Base-by-base conservation (phyloP, 257 asterid genomes). In the Solanum dulcamara region DNA sequence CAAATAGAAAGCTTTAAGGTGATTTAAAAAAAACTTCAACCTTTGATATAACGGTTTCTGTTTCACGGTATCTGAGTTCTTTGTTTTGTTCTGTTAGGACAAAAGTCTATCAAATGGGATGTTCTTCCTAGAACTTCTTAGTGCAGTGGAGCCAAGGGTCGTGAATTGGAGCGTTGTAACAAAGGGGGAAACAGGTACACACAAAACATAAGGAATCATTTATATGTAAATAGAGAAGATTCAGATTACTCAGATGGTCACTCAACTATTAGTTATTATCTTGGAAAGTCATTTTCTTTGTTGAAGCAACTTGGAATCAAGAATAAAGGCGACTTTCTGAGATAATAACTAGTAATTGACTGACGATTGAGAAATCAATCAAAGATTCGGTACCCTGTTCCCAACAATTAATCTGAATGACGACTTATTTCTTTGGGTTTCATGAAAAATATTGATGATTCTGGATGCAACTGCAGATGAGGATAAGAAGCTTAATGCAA, bases 1-100 rank as follows among this genome's bases (percentile, higher is more conserved):
- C 91, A 88, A 89, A 95, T 95, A 89, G 99, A 96, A 53, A 93
- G 98, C 92, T 96, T 94, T 87, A 96, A 96, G 94, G 99, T 94
- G 84, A 75, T 74, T 0, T 20, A 42, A 24, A 59, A 22, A 77
- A 66, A 11, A 64, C 59, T 40, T 81, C 62, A n/a, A 46, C 3
- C 66, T n/a, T n/a, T n/a, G 33, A 67, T 89, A 33, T 37, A 48
- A 64, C 81, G 51, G 81, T 10, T n/a, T 71, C 81, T 57, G 28
- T 22, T 38, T 20, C 8, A 30, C 32, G 53, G 18, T 22, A 28
- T 35, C 4, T 42, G 28, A 77, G 33, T 67, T 35, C 11, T 53
- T 60, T 80, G 82, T 24, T 30, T 81, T 68, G 40, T 70, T n/a
- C 85, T 85, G 83, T 60, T 85, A 94, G 98, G 96, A 93, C 79